Percentiles rank a stretch among this genome's conserved stretches.
Conservation (phyloP, 2,329 filamentous ascomycete species). For the Phoma sp. region DNA sequence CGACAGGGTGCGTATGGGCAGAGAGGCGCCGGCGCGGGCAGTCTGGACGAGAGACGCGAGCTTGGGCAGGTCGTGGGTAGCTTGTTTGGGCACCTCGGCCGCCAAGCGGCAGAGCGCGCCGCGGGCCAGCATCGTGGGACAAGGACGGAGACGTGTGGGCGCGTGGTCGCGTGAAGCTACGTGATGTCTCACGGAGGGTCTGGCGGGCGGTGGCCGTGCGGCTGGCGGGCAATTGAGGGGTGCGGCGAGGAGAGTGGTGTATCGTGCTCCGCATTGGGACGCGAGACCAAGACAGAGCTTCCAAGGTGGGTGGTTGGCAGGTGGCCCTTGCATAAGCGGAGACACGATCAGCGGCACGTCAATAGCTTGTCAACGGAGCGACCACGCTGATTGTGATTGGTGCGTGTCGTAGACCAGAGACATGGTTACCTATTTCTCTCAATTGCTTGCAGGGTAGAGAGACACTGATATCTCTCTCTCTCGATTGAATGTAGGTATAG, state of each 20-base stretch:
- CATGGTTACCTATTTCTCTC: too few species aligned
- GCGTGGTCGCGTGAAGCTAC: background rate
- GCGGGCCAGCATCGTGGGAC: constrained; percentile 43
- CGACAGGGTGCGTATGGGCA: constrained; percentile 12
- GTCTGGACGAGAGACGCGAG: constrained; percentile 39
- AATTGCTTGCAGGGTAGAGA: background rate
- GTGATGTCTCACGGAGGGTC: constrained; percentile 12
- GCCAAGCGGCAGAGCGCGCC: constrained; percentile 45
- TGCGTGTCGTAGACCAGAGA: too few species aligned
- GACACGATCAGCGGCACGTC: constrained; percentile 12
- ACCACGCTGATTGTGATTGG: too few species aligned
- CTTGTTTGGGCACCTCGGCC: constrained; percentile 42
- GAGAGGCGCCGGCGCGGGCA: constrained; percentile 12
- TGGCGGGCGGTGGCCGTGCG: constrained; percentile 23
- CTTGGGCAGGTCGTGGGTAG: constrained; percentile 45
- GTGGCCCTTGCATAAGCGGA: constrained; percentile 18
- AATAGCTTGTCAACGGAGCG: constrained; percentile 1
- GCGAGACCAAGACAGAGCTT: constrained; percentile 13
- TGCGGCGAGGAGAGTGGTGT: constrained; percentile 13
- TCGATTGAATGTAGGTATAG: constrained; percentile 2
- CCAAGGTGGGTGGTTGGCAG: constrained; percentile 15
- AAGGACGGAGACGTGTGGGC: background rate
- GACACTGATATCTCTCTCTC: background rate
- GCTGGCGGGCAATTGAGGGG: constrained; percentile 26
- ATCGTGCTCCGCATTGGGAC: constrained; percentile 18